Base-by-base conservation (phyloP, 805 yeast species). In the Candida parachauliodes region DNA sequence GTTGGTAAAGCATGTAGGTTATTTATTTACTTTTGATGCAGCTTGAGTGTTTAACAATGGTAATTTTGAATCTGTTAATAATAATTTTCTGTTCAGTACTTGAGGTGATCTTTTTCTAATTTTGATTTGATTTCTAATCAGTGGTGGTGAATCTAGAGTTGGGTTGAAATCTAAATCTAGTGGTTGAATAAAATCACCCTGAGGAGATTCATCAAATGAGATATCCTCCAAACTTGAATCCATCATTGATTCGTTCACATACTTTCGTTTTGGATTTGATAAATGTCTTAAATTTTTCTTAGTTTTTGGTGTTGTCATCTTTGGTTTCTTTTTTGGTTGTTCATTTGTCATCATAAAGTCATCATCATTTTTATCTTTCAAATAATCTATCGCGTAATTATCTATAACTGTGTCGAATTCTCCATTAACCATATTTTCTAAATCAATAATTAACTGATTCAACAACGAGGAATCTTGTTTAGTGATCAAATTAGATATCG, bases 11-110 rank as follows among this genome's bases (percentile, higher is more conserved):
- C 43, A 46, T 22, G 16, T 26, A 3, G 4, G 8, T 20, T 22
- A 16, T 21, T 19, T 34, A 34, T 32, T 31, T n/a, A 34, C 26
- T 27, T 18, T 31, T 15, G 32, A 62, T 54, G 41, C 41, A 19
- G 69, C 69, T 32, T 48, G 54, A 39, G 59, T 64, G 43, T 67
- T 66, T 18, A 66, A 53, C 24, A 66, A 48, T 3, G 66, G 63
- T 8, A 47, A 41, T 35, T 49, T 55, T 19, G 51, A 22, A 18
- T 39, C 42, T 12, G 36, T 37, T 11, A 48, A 41, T 10, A 54
- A 46, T 11, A 53, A 32, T 31, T 51, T 44, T 39, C 51, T 42
- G 31, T 47, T 48, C 46, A 3, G 48, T 47, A 19, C 37, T 43
- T 14, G 42, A 12, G 14, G 31, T 33, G 17, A 31, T 35, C 39